Evolutionary conservation across 169 alveolate species (phyloP), one percentile per base, ranked within the genome.

Genomic region (Plasmodium malariae): DNA sequence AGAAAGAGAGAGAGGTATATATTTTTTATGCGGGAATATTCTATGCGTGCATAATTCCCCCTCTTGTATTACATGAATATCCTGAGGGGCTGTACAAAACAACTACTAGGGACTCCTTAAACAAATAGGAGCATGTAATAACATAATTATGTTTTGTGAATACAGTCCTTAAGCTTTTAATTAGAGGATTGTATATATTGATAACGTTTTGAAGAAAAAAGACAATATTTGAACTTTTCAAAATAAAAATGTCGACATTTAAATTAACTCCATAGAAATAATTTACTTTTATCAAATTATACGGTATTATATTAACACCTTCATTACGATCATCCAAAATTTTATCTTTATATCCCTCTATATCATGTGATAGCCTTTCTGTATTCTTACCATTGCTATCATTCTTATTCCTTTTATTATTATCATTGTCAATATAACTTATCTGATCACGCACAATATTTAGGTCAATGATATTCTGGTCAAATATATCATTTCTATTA

Each of bases 31-130:
- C 6, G n/a, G 11, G 6, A 5, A 0, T 24, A n/a, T n/a, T n/a
- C n/a, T n/a, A n/a, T n/a, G n/a, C n/a, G n/a, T n/a, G n/a, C n/a
- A n/a, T n/a, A n/a, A n/a, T n/a, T n/a, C n/a, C n/a, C n/a, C n/a
- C n/a, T n/a, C n/a, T n/a, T n/a, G n/a, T 19, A 78, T 78, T 78
- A 78, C 89, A 78, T 62, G 89, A 78, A 48, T 54, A n/a, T 0
- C 28, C 34, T n/a, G 72, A 34, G 45, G 78, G 17, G 24, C 69
- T 57, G 32, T 78, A 62, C 28, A 78, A 37, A 36, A 78, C 89
- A 6, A 78, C 57, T 45, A 78, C 26, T 32, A 78, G 72, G 0
- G 69, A 45, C 17, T 78, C 89, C 21, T 34, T 34, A 12, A 26
- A 54, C 28, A 78, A 17, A n/a, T 48, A 17, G 2, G 89, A 78